A percentile compares a stretch with the other conserved stretches of the same genome.
Conservation (phyloP, 73 alveolate species). For the Durusdinium trenchii region DNA sequence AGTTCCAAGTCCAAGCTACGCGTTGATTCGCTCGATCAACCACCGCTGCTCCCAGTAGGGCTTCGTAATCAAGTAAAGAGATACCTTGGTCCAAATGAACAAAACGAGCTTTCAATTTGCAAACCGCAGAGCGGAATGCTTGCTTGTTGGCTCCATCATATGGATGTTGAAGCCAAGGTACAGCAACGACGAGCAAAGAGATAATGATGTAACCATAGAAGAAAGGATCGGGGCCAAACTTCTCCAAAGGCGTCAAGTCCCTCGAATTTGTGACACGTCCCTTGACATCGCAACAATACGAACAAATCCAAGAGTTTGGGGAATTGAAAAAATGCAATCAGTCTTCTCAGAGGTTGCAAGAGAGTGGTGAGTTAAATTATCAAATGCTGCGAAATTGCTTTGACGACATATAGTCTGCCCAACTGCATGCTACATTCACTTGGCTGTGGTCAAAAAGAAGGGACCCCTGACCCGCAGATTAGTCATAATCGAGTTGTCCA, state of each 20-base stretch:
- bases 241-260: constrained; percentile 38
- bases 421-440: no score
- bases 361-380: no score
- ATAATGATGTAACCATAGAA: constrained; percentile 70
- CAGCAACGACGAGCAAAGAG: neutral
- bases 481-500: no score
- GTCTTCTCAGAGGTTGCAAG: no score
- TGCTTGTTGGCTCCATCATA: neutral
- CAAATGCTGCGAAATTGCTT: no score
- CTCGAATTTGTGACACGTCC: neutral
- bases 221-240: constrained; percentile 58
- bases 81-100: neutral
- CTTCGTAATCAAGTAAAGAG: constrained; percentile 54
- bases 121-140: neutral
- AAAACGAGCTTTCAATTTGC: neutral
- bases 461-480: no score
- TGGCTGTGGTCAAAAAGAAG: no score
- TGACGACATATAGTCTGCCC: no score
- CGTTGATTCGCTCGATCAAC: constrained; percentile 77
- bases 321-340: neutral
- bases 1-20: neutral
- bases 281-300: no score
- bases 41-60: constrained; percentile 90
- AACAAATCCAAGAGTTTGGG: neutral
- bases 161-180: neutral